phyloP scores from a whole-genome alignment of 148 eudicot genomes.

The Pouteria glomerata region DNA sequence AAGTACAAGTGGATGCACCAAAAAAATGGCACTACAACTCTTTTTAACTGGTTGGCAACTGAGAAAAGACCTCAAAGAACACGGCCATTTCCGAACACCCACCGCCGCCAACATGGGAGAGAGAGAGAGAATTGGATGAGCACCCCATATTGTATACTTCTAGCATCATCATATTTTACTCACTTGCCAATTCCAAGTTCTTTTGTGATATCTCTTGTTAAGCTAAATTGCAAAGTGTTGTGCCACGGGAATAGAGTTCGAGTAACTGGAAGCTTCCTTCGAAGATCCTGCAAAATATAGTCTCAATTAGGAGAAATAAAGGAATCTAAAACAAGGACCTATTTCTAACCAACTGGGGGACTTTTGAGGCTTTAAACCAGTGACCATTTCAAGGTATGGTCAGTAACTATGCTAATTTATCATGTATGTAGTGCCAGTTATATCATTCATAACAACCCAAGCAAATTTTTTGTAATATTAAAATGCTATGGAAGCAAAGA shows the following conservation, averaged over 20 bases:
- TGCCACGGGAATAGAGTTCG: slow-evolving; percentile 95
- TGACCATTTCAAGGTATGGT: background rate
- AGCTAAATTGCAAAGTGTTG: slow-evolving; percentile 73
- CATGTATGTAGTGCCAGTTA: background rate
- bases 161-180: slow-evolving; percentile 2
- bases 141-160: too few relatives aligned
- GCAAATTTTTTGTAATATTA: background rate
- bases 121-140: too few relatives aligned
- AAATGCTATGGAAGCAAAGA: too few relatives aligned
- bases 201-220: slow-evolving; percentile 62
- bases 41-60: background rate
- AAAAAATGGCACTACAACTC: background rate
- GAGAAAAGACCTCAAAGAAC: background rate
- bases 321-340: background rate
- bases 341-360: too few relatives aligned
- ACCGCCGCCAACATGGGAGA: too few relatives aligned
- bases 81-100: background rate
- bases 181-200: slow-evolving; percentile 52
- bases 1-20: slow-evolving; percentile 4
- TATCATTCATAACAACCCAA: background rate
- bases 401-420: background rate
- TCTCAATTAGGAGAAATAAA: background rate
- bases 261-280: slow-evolving; percentile 90
- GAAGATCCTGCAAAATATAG: slow-evolving; percentile 53
- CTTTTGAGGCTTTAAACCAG: background rate